Conservation (phyloP, 2,329 filamentous ascomycete species). For the Geosmithia flava region DNA sequence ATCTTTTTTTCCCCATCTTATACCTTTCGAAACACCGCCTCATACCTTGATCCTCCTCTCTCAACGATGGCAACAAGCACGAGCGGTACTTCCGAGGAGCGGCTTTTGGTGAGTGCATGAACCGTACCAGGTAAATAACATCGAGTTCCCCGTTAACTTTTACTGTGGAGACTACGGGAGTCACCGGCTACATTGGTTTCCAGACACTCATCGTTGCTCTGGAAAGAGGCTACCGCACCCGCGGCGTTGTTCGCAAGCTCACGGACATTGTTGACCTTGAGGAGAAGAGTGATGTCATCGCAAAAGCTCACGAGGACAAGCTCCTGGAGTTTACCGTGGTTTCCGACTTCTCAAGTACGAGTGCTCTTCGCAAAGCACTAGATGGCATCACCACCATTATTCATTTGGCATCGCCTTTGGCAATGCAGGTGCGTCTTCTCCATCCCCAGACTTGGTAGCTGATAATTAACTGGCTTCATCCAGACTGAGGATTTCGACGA, state of each 20-base stretch:
- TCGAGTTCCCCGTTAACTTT: too few relatives aligned
- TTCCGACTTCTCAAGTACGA: constrained; percentile 2
- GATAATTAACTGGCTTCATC: neutral
- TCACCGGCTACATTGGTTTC: constrained; percentile 3
- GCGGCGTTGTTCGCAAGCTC: constrained; percentile 3
- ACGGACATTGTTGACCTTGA: neutral
- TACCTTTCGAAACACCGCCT: too few relatives aligned
- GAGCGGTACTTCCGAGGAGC: too few relatives aligned
- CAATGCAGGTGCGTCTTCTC: constrained; percentile 2
- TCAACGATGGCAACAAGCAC: too few relatives aligned
- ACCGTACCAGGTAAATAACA: too few relatives aligned
- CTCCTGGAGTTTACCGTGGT: constrained; percentile 4
- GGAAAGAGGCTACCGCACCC: constrained; percentile 1
- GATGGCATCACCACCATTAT: constrained; percentile 6
- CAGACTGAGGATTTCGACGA: constrained; percentile 4
- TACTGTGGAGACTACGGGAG: neutral
- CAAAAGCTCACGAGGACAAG: neutral
- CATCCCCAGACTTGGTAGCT: neutral
- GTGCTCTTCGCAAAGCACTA: neutral
- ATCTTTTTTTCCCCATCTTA: too few relatives aligned
- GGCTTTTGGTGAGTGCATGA: too few relatives aligned
- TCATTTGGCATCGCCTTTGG: constrained; percentile 6
- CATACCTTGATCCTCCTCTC: too few relatives aligned
- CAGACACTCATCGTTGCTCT: constrained; percentile 1
- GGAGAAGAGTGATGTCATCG: neutral